Conservation (phyloP, 169 alveolate genomes). For the Plasmodium ovale region DNA sequence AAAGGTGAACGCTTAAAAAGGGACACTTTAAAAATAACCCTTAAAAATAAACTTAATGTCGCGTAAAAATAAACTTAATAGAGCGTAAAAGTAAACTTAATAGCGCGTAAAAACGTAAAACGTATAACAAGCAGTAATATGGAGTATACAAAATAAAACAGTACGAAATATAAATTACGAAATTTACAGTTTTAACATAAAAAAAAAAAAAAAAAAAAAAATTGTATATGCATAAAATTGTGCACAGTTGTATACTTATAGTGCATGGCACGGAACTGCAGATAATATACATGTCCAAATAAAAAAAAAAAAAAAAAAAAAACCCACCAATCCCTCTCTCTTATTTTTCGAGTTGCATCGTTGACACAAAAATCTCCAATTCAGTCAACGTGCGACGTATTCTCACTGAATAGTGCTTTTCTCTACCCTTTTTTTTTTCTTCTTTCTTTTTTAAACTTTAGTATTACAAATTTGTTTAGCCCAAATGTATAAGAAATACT, state of each 20-base stretch:
- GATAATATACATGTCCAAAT: not conserved
- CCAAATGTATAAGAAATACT: slow-evolving; percentile 15
- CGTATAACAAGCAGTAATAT: no score
- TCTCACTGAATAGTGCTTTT: not conserved
- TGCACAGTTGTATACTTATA: not conserved
- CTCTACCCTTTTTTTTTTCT: not conserved
- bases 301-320: no score
- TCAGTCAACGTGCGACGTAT: no score
- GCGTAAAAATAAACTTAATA: no score
- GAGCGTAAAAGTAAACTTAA: no score
- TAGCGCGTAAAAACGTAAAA: no score
- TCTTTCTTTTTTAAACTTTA: not conserved
- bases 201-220: not conserved
- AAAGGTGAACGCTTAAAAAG: no score
- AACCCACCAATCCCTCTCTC: not conserved
- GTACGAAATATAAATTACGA: not conserved
- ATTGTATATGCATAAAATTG: not conserved
- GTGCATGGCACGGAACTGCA: not conserved
- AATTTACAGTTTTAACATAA: no score
- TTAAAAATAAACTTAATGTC: no score
- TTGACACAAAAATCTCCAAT: no score
- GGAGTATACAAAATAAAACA: not conserved
- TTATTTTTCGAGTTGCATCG: not conserved
- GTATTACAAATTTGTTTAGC: not conserved
- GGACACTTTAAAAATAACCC: no score